These are phyloP conservation scores for Metschnikowia rubicola DNA, from an alignment of 805 yeast genomes.

Conservation along the genomic window DNA sequence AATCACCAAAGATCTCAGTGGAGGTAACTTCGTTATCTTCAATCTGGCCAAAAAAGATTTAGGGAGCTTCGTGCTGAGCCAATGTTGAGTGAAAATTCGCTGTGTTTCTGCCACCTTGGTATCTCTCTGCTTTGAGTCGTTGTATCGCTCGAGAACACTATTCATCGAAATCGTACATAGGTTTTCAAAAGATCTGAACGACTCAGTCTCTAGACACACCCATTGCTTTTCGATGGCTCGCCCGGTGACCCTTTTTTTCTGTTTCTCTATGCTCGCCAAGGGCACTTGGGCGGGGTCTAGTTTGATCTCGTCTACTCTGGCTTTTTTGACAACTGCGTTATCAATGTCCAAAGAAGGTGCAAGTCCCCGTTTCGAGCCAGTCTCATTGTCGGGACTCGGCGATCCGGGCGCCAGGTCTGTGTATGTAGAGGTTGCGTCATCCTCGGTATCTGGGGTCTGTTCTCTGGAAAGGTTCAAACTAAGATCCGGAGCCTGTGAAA, in stretches of 20 bases:
- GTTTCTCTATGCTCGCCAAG: constrained; percentile 4
- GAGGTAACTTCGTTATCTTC: constrained; percentile 17
- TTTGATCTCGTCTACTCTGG: neutral
- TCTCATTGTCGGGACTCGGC: constrained; percentile 6
- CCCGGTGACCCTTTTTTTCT: constrained; percentile 10
- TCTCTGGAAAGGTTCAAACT: constrained; percentile 6
- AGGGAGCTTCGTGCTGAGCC: constrained; percentile 14
- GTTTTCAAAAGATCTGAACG: constrained; percentile 10
- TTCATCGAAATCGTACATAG: constrained; percentile 11
- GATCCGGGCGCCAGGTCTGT: constrained; percentile 12
- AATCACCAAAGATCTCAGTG: constrained; percentile 14
- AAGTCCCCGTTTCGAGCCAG: neutral
- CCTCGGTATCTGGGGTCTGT: constrained; percentile 14
- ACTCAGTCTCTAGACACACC: constrained; percentile 11
- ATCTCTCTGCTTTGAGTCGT: constrained; percentile 5
- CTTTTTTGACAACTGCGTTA: constrained; percentile 6
- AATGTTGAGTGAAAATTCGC: constrained; percentile 14
- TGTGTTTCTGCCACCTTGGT: constrained; percentile 15
- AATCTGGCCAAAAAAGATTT: constrained; percentile 17
- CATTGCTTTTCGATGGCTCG: constrained; percentile 17
- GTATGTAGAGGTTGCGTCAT: constrained; percentile 6
- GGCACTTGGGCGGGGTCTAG: constrained; percentile 1
- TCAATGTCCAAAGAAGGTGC: constrained; percentile 4
- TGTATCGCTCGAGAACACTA: constrained; percentile 13
- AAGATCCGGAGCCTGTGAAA: neutral